Conservation (phyloP, 2,329 filamentous ascomycete genomes). For the Colletotrichum somersetense region DNA sequence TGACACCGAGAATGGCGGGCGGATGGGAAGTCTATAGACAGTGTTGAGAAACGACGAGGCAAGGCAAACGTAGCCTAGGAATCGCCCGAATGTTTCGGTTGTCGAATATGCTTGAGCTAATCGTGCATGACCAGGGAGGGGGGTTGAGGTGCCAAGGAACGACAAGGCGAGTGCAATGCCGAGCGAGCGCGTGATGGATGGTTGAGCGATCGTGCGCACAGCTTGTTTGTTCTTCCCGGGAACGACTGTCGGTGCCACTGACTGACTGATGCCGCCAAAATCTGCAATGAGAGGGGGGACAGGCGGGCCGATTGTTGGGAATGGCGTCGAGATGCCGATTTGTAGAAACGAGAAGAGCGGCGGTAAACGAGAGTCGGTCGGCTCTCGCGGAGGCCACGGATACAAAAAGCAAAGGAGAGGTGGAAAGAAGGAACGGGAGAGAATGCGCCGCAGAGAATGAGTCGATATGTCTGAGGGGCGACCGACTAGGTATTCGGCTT, state of each 20-base stretch:
- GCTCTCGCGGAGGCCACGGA: conserved; percentile 16
- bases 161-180: conserved; percentile 3
- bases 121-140: conserved; percentile 3
- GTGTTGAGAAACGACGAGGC: background rate
- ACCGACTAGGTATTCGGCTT: background rate
- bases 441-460: conserved; percentile 1
- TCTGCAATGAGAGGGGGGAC: background rate
- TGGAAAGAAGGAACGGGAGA: conserved; percentile 30
- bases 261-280: background rate
- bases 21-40: background rate
- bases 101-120: conserved; percentile 7
- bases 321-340: background rate
- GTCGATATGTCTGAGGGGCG: background rate
- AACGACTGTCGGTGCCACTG: background rate
- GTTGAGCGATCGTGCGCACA: conserved; percentile 27
- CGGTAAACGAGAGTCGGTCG: conserved; percentile 28
- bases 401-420: conserved; percentile 13
- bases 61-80: conserved; percentile 5
- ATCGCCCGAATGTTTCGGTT: conserved; percentile 33
- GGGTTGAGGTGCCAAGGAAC: background rate
- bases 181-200: conserved; percentile 21
- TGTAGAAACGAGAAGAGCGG: conserved; percentile 4
- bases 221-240: background rate
- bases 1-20: background rate
- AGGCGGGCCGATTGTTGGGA: background rate